phyloP scores from a whole-genome alignment of 768 basidiomycete species.

The Tylopilus rubrobrunneus region DNA sequence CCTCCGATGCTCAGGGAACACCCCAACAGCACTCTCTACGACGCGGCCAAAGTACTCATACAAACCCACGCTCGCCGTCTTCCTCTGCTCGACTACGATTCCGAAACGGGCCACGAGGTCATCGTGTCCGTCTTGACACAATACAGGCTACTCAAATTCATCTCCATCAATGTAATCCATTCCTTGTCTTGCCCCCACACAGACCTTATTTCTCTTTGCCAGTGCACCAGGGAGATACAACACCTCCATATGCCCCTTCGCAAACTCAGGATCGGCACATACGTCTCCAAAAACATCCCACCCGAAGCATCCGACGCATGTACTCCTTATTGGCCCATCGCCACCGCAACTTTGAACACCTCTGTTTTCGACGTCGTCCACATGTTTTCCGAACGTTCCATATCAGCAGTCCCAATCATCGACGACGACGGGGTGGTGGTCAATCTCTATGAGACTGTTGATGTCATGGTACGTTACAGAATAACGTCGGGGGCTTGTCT shows the following conservation, averaged over 20 bases:
- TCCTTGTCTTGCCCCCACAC: background rate
- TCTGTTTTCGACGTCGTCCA: constrained; percentile 98
- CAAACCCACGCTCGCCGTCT: constrained; percentile 93
- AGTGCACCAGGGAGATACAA: constrained; percentile 86
- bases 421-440: constrained; percentile 90
- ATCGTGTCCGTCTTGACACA: constrained; percentile 96
- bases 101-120: constrained; percentile 92
- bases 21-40: constrained; percentile 82
- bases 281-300: constrained; percentile 56
- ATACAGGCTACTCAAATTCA: constrained; percentile 97
- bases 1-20: constrained; percentile 89
- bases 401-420: constrained; percentile 95
- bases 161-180: constrained; percentile 84
- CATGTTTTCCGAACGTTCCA: constrained; percentile 94
- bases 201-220: constrained; percentile 9
- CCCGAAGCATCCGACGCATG: constrained; percentile 46
- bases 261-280: constrained; percentile 90
- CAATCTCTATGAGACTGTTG: constrained; percentile 97
- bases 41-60: constrained; percentile 86
- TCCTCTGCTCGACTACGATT: constrained; percentile 89
- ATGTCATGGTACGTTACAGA: constrained; percentile 73
- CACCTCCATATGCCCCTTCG: constrained; percentile 78
- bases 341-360: constrained; percentile 85
- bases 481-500: background rate
- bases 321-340: constrained; percentile 84